Conservation (phyloP, 208 protist genomes). For the Novymonas esmeraldas region DNA sequence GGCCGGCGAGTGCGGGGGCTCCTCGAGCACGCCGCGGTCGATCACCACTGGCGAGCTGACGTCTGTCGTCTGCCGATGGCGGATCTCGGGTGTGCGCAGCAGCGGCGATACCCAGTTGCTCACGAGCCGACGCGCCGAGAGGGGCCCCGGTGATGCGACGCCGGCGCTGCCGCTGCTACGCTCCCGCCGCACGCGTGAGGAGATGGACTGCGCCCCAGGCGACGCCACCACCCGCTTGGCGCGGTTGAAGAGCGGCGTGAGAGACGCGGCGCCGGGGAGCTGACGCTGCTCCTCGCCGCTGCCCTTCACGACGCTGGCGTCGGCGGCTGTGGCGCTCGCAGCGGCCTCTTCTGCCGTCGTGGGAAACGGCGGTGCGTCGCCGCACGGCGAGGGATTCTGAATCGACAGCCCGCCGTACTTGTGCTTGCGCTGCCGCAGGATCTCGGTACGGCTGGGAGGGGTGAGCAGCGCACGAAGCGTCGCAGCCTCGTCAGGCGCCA, state of each 20-base stretch:
- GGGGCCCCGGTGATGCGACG: neutral
- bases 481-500: no score
- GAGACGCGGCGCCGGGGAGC: neutral
- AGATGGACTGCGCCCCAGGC: neutral
- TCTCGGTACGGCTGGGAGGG: neutral
- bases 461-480: no score
- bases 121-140: neutral
- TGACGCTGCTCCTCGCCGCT: no score
- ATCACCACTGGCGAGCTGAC: slow-evolving; percentile 17
- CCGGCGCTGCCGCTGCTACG: neutral
- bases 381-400: neutral
- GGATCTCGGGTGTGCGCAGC: slow-evolving; percentile 8
- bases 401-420: neutral
- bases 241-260: slow-evolving; percentile 11
- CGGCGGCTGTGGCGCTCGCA: no score
- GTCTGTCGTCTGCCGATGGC: slow-evolving; percentile 3
- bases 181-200: slow-evolving; percentile 3
- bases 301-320: no score
- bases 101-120: slow-evolving; percentile 5
- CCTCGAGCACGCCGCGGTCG: slow-evolving; percentile 14
- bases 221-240: slow-evolving; percentile 12
- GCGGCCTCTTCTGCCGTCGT: neutral
- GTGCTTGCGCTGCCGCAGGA: neutral
- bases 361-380: neutral
- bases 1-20: slow-evolving; percentile 10